A percentile compares a stretch with the other conserved stretches of the same genome.
These are phyloP conservation scores for Diaporthe sp. DNA, from an alignment of 2,329 filamentous ascomycete genomes.

Conservation along the genomic window DNA sequence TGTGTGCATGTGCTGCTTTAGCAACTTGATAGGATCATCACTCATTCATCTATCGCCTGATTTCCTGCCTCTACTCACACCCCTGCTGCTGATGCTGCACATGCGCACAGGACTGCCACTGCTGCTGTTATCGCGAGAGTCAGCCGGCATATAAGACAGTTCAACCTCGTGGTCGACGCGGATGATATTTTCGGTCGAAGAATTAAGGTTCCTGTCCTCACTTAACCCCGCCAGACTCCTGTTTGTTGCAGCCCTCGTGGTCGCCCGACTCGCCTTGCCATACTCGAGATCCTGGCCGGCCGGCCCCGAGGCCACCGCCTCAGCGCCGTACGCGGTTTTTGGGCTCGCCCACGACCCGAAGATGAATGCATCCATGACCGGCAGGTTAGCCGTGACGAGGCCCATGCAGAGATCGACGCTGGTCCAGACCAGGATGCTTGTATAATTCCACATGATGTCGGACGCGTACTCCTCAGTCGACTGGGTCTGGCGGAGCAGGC, in stretches of 20 bases:
- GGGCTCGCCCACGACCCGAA: constrained; percentile 34
- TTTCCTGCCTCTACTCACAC: background rate
- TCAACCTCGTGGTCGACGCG: constrained; percentile 18
- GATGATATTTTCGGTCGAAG: constrained; percentile 15
- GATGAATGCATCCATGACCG: constrained; percentile 41
- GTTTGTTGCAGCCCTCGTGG: background rate
- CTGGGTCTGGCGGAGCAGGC: constrained; percentile 40
- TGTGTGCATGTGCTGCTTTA: background rate
- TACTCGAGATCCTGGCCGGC: constrained; percentile 1
- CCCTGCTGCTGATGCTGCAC: constrained; percentile 9
- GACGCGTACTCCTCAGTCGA: constrained; percentile 11
- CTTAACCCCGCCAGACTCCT: background rate
- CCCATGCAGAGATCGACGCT: constrained; percentile 43
- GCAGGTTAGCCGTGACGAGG: constrained; percentile 43
- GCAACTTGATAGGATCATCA: background rate
- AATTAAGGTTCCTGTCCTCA: background rate
- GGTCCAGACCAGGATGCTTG: constrained; percentile 40
- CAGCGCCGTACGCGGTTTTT: constrained; percentile 3
- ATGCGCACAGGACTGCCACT: background rate
- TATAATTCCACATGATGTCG: constrained; percentile 37
- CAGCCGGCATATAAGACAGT: constrained; percentile 5
- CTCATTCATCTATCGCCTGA: background rate
- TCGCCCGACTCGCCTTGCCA: constrained; percentile 4
- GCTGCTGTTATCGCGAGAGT: background rate
- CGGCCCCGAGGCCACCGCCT: background rate